Base-by-base conservation (phyloP, 177 flowering plant genomes). In the Telopea speciosissima region DNA sequence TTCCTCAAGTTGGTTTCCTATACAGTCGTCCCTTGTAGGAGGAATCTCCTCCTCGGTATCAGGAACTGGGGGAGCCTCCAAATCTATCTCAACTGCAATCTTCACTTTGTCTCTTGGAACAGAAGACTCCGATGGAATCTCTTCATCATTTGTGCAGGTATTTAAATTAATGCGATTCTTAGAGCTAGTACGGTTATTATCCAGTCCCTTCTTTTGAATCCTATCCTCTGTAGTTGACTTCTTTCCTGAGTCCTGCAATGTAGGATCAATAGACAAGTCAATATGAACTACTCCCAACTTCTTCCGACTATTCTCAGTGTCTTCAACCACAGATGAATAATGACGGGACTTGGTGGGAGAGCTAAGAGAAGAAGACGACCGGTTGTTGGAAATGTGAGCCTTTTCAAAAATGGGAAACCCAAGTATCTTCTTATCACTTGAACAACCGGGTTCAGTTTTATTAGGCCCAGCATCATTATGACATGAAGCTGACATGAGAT, bases 121-220 rank as follows among this genome's bases (percentile, higher is more conserved):
- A 68, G 67, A 49, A 19, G 68, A 70, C 24, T 58, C 21, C 22
- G 74, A 42, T 60, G 77, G 74, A 75, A 69, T 65, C 74, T 78
- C 89, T 44, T 83, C 88, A 65, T 83, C 88, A 63, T 25, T 65
- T 21, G 75, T n/a, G 58, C 79, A 75, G 67, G 76, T 56, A 68
- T 89, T 88, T 81, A 91, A 80, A 70, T 91, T 89, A 74, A 90
- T 79, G 13, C 72, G 75, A 76, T 67, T 69, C 76, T 83, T 80
- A 40, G 70, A 63, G 76, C 73, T 65, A 9, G 80, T 28, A n/a
- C 65, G 62, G 70, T 76, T 77, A 23, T 42, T 59, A 71, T 70
- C 75, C 49, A 66, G 19, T 65, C 68, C 75, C 68, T 71, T 70
- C 54, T 74, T 74, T 44, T 65, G 59, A 54, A 62, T 72, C 42